Conservation (phyloP, 805 yeast species). For the Kodamaea nitidulidarum region DNA sequence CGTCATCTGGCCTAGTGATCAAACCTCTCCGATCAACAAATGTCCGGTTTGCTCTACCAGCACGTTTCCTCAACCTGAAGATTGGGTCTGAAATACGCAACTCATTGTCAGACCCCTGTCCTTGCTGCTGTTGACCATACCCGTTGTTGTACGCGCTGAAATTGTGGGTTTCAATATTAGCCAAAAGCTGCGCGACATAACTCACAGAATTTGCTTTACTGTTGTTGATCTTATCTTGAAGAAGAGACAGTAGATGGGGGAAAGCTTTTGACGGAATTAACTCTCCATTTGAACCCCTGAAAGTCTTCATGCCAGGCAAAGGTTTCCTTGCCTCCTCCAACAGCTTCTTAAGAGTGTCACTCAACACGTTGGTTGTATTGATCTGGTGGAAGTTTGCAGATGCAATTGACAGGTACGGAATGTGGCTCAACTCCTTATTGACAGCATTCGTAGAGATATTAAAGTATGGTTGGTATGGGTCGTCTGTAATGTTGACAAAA, state of each 20-base stretch:
- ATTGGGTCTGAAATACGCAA: constrained; percentile 45
- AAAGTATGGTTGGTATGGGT: constrained; percentile 77
- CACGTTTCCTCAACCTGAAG: constrained; percentile 65
- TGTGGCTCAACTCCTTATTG: constrained; percentile 53
- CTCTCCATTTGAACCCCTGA: constrained; percentile 50
- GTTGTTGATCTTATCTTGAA: constrained; percentile 25
- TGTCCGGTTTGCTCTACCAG: constrained; percentile 64
- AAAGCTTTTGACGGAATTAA: constrained; percentile 45
- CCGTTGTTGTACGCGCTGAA: constrained; percentile 40
- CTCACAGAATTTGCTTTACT: constrained; percentile 22
- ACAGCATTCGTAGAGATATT: constrained; percentile 54
- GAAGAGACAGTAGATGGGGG: constrained; percentile 43
- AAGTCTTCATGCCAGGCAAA: constrained; percentile 41
- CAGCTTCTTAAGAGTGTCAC: constrained; percentile 36
- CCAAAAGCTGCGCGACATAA: constrained; percentile 36
- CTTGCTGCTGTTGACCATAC: constrained; percentile 22
- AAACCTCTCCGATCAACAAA: constrained; percentile 74
- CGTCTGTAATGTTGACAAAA: constrained; percentile 83
- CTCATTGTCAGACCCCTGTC: constrained; percentile 18
- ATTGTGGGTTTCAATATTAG: constrained; percentile 37
- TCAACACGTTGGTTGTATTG: constrained; percentile 53
- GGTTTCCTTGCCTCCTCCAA: constrained; percentile 45
- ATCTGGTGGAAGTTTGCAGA: constrained; percentile 65
- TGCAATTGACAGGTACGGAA: constrained; percentile 75
- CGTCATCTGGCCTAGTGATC: constrained; percentile 30